These are phyloP conservation scores for Trichoderma pleuroti DNA, from an alignment of 2,329 filamentous ascomycete genomes.

Conservation along the genomic window DNA sequence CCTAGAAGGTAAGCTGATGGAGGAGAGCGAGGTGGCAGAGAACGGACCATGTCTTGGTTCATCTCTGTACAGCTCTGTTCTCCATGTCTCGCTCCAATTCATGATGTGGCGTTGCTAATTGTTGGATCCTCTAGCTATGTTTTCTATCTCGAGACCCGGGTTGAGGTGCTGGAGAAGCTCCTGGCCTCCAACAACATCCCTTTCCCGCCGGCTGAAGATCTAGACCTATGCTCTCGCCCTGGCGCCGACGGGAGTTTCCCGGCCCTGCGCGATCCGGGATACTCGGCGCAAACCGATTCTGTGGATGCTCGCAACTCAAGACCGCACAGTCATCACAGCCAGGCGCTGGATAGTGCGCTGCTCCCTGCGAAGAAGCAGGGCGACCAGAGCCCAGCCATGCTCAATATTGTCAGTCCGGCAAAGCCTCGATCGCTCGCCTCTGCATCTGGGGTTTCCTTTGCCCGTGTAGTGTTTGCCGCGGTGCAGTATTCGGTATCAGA, in stretches of 20 bases:
- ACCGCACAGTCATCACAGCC: conserved; percentile 31
- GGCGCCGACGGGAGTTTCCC: conserved; percentile 35
- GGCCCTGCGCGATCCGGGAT: conserved; percentile 33
- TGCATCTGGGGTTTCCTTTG: conserved; percentile 89
- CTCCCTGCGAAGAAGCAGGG: conserved; percentile 30
- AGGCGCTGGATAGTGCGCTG: conserved; percentile 34
- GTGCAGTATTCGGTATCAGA: conserved; percentile 70
- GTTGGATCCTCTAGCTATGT: conserved; percentile 64
- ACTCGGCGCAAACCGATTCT: conserved; percentile 34
- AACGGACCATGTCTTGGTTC: neutral
- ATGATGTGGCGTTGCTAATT: conserved; percentile 23
- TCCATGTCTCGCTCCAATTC: neutral
- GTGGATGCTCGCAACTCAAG: conserved; percentile 26
- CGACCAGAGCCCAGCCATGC: conserved; percentile 48
- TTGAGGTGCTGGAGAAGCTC: conserved; percentile 76
- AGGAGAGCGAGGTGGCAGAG: neutral
- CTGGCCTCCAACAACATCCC: conserved; percentile 66
- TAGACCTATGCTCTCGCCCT: conserved; percentile 60
- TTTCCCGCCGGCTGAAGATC: conserved; percentile 67
- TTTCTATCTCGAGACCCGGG: conserved; percentile 85
- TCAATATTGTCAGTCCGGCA: conserved; percentile 72
- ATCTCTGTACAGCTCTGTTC: neutral
- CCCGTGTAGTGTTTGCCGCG: conserved; percentile 87
- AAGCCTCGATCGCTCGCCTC: conserved; percentile 80
- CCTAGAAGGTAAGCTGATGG: conserved; percentile 73